These are phyloP conservation scores for Cetraspora pellucida DNA, from an alignment of 192 early-diverging fungal genomes.

Conservation along the genomic window DNA sequence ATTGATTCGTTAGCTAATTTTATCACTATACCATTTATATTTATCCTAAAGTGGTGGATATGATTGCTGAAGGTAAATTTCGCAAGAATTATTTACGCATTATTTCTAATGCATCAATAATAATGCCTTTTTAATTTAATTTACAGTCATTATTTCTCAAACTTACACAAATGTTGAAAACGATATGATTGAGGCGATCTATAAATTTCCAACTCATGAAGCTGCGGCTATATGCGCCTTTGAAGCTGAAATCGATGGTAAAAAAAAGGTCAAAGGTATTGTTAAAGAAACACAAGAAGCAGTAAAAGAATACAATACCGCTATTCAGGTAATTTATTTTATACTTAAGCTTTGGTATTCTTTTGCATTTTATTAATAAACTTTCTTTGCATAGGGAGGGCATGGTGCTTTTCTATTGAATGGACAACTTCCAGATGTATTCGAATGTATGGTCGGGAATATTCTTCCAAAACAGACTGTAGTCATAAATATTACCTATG, in stretches of 20 bases:
- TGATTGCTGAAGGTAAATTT: slow-evolving; percentile 31
- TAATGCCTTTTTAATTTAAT: neutral
- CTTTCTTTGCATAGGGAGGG: neutral
- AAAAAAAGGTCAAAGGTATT: slow-evolving; percentile 14
- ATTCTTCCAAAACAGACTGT: slow-evolving; percentile 42
- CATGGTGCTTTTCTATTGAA: slow-evolving; percentile 18
- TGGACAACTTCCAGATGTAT: slow-evolving; percentile 38
- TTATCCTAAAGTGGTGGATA: slow-evolving; percentile 35
- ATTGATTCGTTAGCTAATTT: too few species aligned
- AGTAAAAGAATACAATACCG: slow-evolving; percentile 15
- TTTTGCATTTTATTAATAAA: neutral
- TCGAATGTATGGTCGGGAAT: slow-evolving; percentile 54
- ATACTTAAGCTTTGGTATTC: neutral
- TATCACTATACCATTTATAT: neutral
- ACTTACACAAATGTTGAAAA: slow-evolving; percentile 30
- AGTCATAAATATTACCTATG: slow-evolving; percentile 48
- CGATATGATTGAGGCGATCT: slow-evolving; percentile 21
- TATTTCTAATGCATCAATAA: neutral
- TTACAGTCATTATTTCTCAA: slow-evolving; percentile 2
- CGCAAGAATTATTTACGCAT: neutral
- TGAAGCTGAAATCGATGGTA: slow-evolving; percentile 31
- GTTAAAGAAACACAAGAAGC: slow-evolving; percentile 17
- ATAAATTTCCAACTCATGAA: slow-evolving; percentile 31
- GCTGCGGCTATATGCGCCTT: slow-evolving; percentile 17
- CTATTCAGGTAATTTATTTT: neutral